Base-by-base conservation (phyloP, 2,329 filamentous ascomycete genomes). In the Sarocladium brachiariae region DNA sequence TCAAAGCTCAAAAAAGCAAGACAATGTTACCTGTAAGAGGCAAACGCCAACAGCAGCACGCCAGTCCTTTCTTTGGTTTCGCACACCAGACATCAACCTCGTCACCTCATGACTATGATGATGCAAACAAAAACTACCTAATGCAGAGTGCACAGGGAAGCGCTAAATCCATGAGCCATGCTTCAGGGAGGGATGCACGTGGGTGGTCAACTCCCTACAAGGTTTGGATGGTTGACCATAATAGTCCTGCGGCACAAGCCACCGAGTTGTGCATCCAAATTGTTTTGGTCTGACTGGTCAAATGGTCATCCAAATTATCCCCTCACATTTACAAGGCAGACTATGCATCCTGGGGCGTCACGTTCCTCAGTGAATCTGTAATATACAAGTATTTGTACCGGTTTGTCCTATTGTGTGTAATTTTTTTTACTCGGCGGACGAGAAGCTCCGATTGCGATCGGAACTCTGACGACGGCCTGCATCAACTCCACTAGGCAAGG, bases 391-490 rank as follows among this genome's bases (percentile, higher is more conserved):
- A n/a, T n/a, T n/a, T n/a, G n/a, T n/a, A n/a, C n/a, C n/a, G n/a
- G n/a, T n/a, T n/a, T n/a, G n/a, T n/a, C n/a, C n/a, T n/a, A n/a
- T 31, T 14, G 30, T 31, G 30, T 31, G 30, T 31, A n/a, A 37
- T 18, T 18, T 23, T 13, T 19, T 8, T 39, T 21, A 18, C 18
- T 13, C 6, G 7, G 6, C 43, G 43, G 43, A 47, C 8, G 10
- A 31, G 24, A 47, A 47, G 43, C 43, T 47, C 43, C 43, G 43
- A 45, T 21, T n/a, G 18, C 11, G 13, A 16, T 7, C 13, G 25
- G 33, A 33, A 7, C 21, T 47, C 43, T 47, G 43, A 47, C 43
- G 25, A 47, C 43, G 25, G 27, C 43, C 16, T 47, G 43, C 43
- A 47, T 24, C 25, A 25, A 33, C 43, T 47, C 43, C 43, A 47